Evolutionary conservation across 352 stramenopile genomes (phyloP).

Genomic region (Achlya hypogyna): DNA sequence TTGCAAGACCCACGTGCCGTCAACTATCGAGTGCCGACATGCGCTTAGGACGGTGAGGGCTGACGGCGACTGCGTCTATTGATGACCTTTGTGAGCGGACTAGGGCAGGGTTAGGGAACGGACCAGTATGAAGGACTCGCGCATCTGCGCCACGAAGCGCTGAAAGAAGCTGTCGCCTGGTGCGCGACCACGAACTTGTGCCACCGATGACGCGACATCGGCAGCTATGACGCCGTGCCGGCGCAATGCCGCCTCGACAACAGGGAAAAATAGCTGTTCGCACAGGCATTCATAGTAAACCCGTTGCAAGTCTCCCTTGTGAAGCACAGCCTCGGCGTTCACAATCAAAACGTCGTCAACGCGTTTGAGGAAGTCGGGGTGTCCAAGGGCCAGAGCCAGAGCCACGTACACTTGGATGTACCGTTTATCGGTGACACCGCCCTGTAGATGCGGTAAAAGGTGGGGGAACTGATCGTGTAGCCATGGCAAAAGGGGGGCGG

Average conservation of each 20-base stretch:
- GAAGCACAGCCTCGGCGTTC: constrained; percentile 2
- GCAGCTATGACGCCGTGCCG: not conserved
- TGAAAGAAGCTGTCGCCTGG: constrained; percentile 1
- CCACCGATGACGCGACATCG: not conserved
- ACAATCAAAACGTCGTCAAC: not conserved
- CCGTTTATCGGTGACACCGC: not conserved
- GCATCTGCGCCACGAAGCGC: constrained; percentile 17
- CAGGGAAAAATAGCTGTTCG: not conserved
- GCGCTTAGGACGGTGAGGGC: not conserved
- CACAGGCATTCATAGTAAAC: constrained; percentile 3
- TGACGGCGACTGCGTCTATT: not conserved
- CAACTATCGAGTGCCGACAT: not conserved
- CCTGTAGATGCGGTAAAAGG: not conserved
- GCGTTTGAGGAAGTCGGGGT: not conserved
- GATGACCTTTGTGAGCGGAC: not conserved
- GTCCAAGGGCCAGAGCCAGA: not conserved
- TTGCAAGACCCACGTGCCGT: constrained; percentile 9
- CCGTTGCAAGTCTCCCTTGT: constrained; percentile 4
- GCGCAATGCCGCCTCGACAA: not conserved
- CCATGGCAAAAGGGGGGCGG: not conserved
- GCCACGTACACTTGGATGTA: not conserved
- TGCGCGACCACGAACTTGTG: not conserved
- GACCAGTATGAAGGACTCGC: constrained; percentile 14
- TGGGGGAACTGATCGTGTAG: not conserved
- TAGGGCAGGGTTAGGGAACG: not conserved